phyloP scores from a whole-genome alignment of 306 rosid genomes.

The Citrullus mucosospermus region DNA sequence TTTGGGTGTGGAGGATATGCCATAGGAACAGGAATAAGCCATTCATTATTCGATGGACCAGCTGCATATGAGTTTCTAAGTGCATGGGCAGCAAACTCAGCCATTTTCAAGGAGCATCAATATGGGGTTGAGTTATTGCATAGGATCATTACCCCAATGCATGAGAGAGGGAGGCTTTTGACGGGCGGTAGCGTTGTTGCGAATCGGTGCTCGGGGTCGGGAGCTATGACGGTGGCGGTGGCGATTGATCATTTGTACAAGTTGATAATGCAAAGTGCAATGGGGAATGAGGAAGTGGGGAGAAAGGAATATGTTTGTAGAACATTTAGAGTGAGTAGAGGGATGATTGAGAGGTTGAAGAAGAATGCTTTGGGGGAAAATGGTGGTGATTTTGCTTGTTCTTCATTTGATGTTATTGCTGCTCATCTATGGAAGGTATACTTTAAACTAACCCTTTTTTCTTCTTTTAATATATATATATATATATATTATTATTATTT shows the following conservation, averaged over 20 bases:
- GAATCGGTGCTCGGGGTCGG: background rate
- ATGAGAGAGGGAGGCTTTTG: slow-evolving; percentile 41
- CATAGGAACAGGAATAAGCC: slow-evolving; percentile 62
- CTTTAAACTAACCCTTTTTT: too few species aligned
- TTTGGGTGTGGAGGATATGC: slow-evolving; percentile 76
- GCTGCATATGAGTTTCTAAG: slow-evolving; percentile 49
- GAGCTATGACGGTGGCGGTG: slow-evolving; percentile 21
- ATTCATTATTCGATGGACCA: slow-evolving; percentile 65
- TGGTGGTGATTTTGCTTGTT: slow-evolving; percentile 26
- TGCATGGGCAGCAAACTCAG: slow-evolving; percentile 63
- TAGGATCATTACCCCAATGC: slow-evolving; percentile 24
- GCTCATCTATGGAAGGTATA: slow-evolving; percentile 71
- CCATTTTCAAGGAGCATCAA: slow-evolving; percentile 10
- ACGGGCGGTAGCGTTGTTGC: background rate
- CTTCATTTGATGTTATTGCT: slow-evolving; percentile 64
- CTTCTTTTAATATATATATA: too few species aligned
- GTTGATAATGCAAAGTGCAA: slow-evolving; percentile 43
- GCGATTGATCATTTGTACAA: slow-evolving; percentile 59
- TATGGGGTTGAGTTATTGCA: slow-evolving; percentile 4
- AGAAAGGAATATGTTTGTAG: slow-evolving; percentile 27
- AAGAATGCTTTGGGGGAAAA: slow-evolving; percentile 16
- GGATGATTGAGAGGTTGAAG: slow-evolving; percentile 35
- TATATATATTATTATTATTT: too few species aligned
- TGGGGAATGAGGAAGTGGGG: slow-evolving; percentile 6
- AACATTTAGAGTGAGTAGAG: slow-evolving; percentile 39